Evolutionary conservation across 208 protist genomes (phyloP).

Genomic region (Sergeia podlipaevii): DNA sequence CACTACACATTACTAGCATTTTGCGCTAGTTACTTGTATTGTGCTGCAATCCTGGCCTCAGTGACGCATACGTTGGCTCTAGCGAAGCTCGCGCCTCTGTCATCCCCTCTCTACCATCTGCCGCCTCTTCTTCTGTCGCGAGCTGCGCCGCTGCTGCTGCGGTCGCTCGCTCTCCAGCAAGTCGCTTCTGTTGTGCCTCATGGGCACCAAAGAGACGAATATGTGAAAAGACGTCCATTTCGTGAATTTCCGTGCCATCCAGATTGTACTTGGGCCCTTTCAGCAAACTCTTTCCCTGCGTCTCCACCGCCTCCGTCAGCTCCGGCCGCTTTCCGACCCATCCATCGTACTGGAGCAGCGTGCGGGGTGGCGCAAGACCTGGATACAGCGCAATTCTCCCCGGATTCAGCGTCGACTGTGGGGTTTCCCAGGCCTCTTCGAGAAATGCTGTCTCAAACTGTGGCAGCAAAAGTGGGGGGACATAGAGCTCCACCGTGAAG

Average conservation of each 20-base stretch:
- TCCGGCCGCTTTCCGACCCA: slow-evolving; percentile 78
- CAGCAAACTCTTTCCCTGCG: slow-evolving; percentile 67
- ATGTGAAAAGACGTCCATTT: slow-evolving; percentile 51
- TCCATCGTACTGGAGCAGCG: slow-evolving; percentile 66
- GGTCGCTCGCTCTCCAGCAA: slow-evolving; percentile 49
- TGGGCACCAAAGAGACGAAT: slow-evolving; percentile 63
- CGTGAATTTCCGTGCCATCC: slow-evolving; percentile 53
- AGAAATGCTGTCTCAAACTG: slow-evolving; percentile 69
- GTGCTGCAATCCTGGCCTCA: slow-evolving; percentile 33
- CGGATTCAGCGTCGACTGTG: slow-evolving; percentile 54
- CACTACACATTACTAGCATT: too few relatives aligned
- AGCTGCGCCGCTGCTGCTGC: slow-evolving; percentile 21
- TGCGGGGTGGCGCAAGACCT: slow-evolving; percentile 61
- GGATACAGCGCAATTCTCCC: slow-evolving; percentile 76
- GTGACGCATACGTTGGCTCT: slow-evolving; percentile 14
- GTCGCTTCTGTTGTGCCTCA: slow-evolving; percentile 34
- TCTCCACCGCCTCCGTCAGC: slow-evolving; percentile 70
- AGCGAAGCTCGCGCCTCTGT: neutral
- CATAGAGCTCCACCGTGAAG: slow-evolving; percentile 77
- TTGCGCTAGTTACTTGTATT: neutral
- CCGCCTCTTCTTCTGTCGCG: neutral
- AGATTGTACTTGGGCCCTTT: slow-evolving; percentile 38
- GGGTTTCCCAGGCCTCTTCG: slow-evolving; percentile 76
- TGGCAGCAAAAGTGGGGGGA: slow-evolving; percentile 47
- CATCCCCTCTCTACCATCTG: slow-evolving; percentile 1